Base-by-base conservation (phyloP, 495 filamentous ascomycete species). In the Penicillium daleae region DNA sequence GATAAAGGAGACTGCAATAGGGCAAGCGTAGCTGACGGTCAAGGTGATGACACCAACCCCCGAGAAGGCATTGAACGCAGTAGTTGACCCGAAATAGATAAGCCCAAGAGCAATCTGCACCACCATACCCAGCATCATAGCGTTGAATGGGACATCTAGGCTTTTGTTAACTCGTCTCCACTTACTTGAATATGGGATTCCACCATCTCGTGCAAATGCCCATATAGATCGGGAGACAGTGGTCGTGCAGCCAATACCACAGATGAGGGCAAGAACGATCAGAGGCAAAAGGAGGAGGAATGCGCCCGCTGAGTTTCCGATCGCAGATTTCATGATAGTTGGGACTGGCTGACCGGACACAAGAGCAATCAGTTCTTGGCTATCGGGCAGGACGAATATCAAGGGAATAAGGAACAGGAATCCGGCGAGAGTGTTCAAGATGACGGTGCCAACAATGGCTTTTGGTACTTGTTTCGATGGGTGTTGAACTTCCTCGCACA, bases 251-350 rank as follows among this genome's bases (percentile, higher is more conserved):
- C 80, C 83, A 5, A 81, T 86, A 2, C 80, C 81, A 6, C 86
- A 87, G 66, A 90, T 87, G 1, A 90, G 63, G 49, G 90, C 78
- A 66, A 91, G 86, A 15, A 87, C 82, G 4, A 89, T 78, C 42
- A 91, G 80, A 4, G 90, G 78, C 54, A 89, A 82, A 15, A 90
- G 78, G 0, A 92, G 79, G 7, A 82, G 87, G 50, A 92, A 87
- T 7, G 86, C 85, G 17, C 89, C 88, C 9, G 57, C 46, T 10
- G 69, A 60, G 50, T 65, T 66, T 37, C 66, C 73, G 33, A 60
- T 58, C 10, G 66, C 49, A 7, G 57, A 64, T 50, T 67, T 69
- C 29, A 70, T 64, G 13, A 67, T 59, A 19, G 52, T 37, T 6
- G 65, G 60, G 0, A 70, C 63, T 7, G 64, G 61, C 64, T 66